These are phyloP conservation scores for Trichoderma asperellum DNA, from an alignment of 2,329 filamentous ascomycete species.

Conservation along the genomic window DNA sequence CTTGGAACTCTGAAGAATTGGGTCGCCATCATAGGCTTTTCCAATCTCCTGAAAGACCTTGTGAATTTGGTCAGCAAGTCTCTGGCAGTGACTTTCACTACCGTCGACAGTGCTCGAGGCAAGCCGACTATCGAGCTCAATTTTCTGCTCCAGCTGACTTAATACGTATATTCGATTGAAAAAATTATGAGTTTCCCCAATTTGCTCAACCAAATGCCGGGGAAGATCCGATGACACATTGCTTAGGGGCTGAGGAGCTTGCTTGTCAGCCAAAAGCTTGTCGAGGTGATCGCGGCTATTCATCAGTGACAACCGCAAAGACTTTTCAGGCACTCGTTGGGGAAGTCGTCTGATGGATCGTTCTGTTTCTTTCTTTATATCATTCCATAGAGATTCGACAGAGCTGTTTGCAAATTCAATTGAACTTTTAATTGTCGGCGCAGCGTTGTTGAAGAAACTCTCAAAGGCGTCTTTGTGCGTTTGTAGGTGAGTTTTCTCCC, in stretches of 20 bases:
- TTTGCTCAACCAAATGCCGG: not conserved
- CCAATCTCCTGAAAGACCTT: not conserved
- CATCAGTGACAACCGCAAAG: conserved; percentile 44
- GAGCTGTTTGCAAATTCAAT: conserved; percentile 32
- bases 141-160: not conserved
- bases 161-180: conserved; percentile 8
- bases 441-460: not conserved
- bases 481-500: conserved; percentile 56
- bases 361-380: conserved; percentile 44
- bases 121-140: not conserved
- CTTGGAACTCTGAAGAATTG: conserved; percentile 26
- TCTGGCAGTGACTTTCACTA: conserved; percentile 6
- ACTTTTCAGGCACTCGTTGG: conserved; percentile 38
- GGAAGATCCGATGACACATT: not conserved
- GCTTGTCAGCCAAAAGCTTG: not conserved
- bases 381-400: conserved; percentile 45
- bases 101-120: not conserved
- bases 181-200: conserved; percentile 7
- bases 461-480: conserved; percentile 28
- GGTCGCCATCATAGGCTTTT: conserved; percentile 5
- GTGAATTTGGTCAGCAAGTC: conserved; percentile 14
- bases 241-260: not conserved
- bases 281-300: conserved; percentile 47
- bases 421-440: not conserved
- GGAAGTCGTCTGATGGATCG: conserved; percentile 50